Percentiles rank a stretch among this genome's conserved stretches.
These are phyloP conservation scores for Vanrija pseudolonga DNA, from an alignment of 1,284 basidiomycete genomes.

Conservation along the genomic window DNA sequence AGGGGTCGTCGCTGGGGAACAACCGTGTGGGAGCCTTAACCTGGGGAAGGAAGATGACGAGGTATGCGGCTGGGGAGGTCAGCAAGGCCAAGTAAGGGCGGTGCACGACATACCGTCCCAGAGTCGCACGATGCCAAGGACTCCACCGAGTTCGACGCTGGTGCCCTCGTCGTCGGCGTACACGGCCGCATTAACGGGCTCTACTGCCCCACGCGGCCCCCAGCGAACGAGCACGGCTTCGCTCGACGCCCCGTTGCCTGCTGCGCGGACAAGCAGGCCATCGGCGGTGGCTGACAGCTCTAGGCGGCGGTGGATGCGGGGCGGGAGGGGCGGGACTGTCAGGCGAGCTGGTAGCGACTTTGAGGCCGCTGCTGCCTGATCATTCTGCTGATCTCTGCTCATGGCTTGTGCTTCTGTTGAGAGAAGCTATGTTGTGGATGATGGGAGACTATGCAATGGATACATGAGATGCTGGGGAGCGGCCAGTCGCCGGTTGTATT, in stretches of 20 bases:
- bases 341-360: conserved; percentile 33
- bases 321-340: conserved; percentile 43
- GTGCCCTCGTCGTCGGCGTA: conserved; percentile 14
- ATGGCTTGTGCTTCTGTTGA: too few species aligned
- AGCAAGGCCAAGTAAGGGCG: conserved; percentile 2
- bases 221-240: conserved; percentile 32
- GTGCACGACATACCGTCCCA: conserved; percentile 44
- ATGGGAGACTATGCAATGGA: too few species aligned
- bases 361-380: too few species aligned
- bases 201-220: conserved; percentile 40
- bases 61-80: conserved; percentile 38
- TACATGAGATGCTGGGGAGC: too few species aligned
- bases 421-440: too few species aligned
- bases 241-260: conserved; percentile 8
- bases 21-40: conserved; percentile 21
- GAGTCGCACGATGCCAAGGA: conserved; percentile 44
- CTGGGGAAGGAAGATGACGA: conserved; percentile 43
- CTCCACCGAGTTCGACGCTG: conserved; percentile 40
- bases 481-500: too few species aligned
- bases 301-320: conserved; percentile 37
- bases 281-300: conserved; percentile 16
- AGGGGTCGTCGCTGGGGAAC: conserved; percentile 25
- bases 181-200: conserved; percentile 10
- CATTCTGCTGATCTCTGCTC: too few species aligned
- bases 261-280: conserved; percentile 28